A percentile compares a stretch with the other conserved stretches of the same genome.
These are phyloP conservation scores for Trichosporon sp. DNA, from an alignment of 1,284 basidiomycete genomes.

Conservation along the genomic window DNA sequence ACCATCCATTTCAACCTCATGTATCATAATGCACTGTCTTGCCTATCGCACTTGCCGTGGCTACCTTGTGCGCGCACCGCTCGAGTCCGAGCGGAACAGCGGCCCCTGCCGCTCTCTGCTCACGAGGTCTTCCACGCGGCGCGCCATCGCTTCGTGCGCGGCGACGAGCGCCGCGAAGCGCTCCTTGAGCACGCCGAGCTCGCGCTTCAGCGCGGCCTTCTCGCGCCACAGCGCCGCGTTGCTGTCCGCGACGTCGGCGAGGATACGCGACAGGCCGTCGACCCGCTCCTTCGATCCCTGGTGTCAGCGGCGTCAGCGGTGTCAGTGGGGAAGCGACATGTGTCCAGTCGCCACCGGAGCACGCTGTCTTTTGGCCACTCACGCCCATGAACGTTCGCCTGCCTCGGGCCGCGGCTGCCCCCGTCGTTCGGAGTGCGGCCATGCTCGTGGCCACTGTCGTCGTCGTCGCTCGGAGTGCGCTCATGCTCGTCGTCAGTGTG, in stretches of 20 bases:
- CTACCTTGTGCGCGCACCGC: not conserved
- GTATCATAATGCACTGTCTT: not conserved
- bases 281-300: not conserved
- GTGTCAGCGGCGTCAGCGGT: not conserved
- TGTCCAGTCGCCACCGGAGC: no score
- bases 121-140: not conserved
- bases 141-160: not conserved
- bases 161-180: not conserved
- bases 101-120: not conserved
- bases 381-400: not conserved
- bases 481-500: no score
- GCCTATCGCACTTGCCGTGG: not conserved
- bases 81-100: not conserved
- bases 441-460: not conserved
- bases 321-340: no score
- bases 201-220: not conserved
- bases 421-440: not conserved
- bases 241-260: not conserved
- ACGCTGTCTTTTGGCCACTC: no score
- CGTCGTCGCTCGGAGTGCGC: not conserved
- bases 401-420: not conserved
- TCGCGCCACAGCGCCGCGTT: not conserved
- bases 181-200: not conserved
- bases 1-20: not conserved
- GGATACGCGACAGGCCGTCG: not conserved